A percentile compares a stretch with the other conserved stretches of the same genome.
These are phyloP conservation scores for Candida nemodendra DNA, from an alignment of 805 yeast genomes.

Conservation along the genomic window DNA sequence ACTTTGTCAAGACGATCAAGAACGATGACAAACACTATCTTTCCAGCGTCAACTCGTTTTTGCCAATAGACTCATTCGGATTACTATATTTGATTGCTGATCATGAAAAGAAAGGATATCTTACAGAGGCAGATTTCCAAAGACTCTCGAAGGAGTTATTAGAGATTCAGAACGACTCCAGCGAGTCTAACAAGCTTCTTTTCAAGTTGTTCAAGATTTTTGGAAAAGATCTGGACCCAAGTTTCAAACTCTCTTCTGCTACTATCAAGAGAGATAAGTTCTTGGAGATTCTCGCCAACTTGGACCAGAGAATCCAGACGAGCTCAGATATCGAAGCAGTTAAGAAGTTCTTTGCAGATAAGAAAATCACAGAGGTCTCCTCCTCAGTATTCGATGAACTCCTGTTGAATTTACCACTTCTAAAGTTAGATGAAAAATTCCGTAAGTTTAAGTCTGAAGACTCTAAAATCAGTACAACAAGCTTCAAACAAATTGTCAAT, in stretches of 20 bases:
- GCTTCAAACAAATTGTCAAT: conserved; percentile 22
- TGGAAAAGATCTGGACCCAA: conserved; percentile 32
- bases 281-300: conserved; percentile 21
- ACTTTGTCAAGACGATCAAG: conserved; percentile 42
- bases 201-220: conserved; percentile 54
- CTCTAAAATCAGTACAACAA: conserved; percentile 17
- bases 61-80: conserved; percentile 59
- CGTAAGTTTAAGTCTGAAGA: conserved; percentile 10
- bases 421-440: conserved; percentile 27
- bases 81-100: conserved; percentile 83
- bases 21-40: conserved; percentile 42
- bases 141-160: conserved; percentile 56
- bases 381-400: conserved; percentile 22
- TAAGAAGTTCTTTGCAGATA: conserved; percentile 11
- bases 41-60: conserved; percentile 29
- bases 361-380: conserved; percentile 14
- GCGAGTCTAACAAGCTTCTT: conserved; percentile 46
- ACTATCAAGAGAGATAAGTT: conserved; percentile 21
- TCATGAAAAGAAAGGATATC: conserved; percentile 61
- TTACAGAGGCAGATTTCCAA: conserved; percentile 60
- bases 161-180: conserved; percentile 45
- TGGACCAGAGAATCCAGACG: conserved; percentile 18
- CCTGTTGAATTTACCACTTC: conserved; percentile 25
- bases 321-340: conserved; percentile 20
- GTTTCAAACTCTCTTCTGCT: conserved; percentile 1